These are phyloP conservation scores for Cubamyces lactineus DNA, from an alignment of 768 basidiomycete genomes.

Conservation along the genomic window DNA sequence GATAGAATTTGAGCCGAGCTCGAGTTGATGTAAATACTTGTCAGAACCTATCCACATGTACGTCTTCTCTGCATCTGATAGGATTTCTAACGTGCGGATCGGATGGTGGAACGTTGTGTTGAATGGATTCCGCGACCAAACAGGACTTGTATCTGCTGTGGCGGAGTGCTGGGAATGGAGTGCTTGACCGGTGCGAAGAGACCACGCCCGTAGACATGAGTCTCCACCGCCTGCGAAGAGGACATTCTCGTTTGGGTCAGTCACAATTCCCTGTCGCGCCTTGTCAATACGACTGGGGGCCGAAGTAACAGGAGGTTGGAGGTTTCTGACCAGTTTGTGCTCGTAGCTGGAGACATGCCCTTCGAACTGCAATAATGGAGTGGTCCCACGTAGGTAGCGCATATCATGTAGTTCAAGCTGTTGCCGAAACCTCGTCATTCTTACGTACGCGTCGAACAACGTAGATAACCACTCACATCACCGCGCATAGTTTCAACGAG, in stretches of 20 bases:
- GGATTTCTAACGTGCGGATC: conserved; percentile 54
- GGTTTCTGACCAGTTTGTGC: conserved; percentile 47
- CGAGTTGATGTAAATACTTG: conserved; percentile 39
- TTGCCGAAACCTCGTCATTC: neutral
- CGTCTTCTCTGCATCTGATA: conserved; percentile 43
- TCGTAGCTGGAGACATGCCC: conserved; percentile 65
- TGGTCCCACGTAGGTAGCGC: conserved; percentile 49
- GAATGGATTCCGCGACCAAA: conserved; percentile 31
- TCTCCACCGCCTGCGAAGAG: conserved; percentile 76
- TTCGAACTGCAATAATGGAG: conserved; percentile 50
- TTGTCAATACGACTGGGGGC: neutral
- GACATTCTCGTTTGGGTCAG: conserved; percentile 59
- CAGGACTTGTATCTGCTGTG: neutral
- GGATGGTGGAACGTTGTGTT: conserved; percentile 41
- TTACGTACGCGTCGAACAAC: neutral
- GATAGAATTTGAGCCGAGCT: conserved; percentile 7
- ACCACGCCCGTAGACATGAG: conserved; percentile 67
- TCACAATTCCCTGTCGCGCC: conserved; percentile 56
- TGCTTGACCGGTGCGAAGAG: conserved; percentile 55
- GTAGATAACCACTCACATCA: conserved; percentile 44
- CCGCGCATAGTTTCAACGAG: conserved; percentile 64
- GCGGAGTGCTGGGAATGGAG: conserved; percentile 29
- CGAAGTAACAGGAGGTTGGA: neutral
- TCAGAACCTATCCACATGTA: conserved; percentile 59
- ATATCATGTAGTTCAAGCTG: conserved; percentile 68